phyloP scores from a whole-genome alignment of 108 stramenopile genomes.

The Cyclostephanos tholiformis region DNA sequence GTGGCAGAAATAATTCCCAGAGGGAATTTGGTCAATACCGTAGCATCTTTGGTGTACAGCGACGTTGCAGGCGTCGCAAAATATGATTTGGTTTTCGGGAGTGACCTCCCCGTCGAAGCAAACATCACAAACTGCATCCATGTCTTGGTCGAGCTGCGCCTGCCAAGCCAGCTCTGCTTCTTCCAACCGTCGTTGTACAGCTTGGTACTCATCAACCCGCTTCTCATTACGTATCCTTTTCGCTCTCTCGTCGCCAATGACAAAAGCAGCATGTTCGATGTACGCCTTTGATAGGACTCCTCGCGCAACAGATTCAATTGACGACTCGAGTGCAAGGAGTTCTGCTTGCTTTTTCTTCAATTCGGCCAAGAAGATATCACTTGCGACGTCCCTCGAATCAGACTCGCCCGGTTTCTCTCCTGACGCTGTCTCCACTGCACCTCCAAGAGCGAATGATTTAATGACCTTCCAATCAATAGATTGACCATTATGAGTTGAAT shows the following conservation, averaged over 20 bases:
- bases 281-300: slow-evolving; percentile 50
- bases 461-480: slow-evolving; percentile 37
- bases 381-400: slow-evolving; percentile 7
- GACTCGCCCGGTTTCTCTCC: neutral
- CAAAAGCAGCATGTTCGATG: slow-evolving; percentile 56
- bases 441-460: slow-evolving; percentile 17
- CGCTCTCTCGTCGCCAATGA: slow-evolving; percentile 34
- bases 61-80: slow-evolving; percentile 90
- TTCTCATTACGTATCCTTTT: slow-evolving; percentile 36
- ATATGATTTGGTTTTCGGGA: slow-evolving; percentile 88
- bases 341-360: slow-evolving; percentile 54
- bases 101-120: slow-evolving; percentile 89
- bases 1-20: slow-evolving; percentile 88
- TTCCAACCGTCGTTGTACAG: slow-evolving; percentile 49
- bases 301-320: slow-evolving; percentile 58
- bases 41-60: slow-evolving; percentile 90
- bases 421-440: neutral
- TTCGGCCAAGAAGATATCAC: slow-evolving; percentile 52
- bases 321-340: slow-evolving; percentile 50
- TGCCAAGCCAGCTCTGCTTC: slow-evolving; percentile 70
- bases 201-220: slow-evolving; percentile 46
- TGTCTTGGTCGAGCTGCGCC: slow-evolving; percentile 81
- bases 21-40: slow-evolving; percentile 82
- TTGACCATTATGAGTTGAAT: slow-evolving; percentile 19
- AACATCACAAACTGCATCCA: slow-evolving; percentile 88